phyloP scores from a whole-genome alignment of 768 basidiomycete genomes.

The Tephrocybe sp. region DNA sequence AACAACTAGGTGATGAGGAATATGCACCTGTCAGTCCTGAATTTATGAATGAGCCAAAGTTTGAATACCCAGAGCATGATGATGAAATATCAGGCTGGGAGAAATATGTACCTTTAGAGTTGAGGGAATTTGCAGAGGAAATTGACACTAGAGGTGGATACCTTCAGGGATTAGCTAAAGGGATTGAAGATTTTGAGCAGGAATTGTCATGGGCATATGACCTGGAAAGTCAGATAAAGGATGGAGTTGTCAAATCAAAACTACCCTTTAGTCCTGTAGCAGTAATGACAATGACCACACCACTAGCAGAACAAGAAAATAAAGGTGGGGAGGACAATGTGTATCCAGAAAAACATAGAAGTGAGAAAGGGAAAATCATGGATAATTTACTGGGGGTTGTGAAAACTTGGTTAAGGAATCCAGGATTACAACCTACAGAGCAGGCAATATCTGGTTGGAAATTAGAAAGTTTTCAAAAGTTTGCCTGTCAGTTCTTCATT shows the following conservation, averaged over 20 bases:
- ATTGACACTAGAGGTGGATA: background rate
- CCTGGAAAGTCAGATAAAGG: background rate
- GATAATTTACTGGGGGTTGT: background rate
- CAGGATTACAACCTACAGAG: too few relatives aligned
- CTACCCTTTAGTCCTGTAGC: too few relatives aligned
- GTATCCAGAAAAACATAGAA: background rate
- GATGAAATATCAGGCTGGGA: background rate
- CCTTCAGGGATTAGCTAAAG: background rate
- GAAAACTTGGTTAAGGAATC: background rate
- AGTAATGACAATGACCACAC: background rate
- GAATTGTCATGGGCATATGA: background rate
- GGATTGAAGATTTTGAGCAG: background rate
- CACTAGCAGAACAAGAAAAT: background rate
- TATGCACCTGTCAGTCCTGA: background rate
- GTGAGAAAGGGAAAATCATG: background rate
- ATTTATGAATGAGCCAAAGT: background rate
- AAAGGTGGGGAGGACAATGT: background rate
- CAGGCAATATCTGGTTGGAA: background rate
- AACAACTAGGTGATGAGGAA: too few relatives aligned
- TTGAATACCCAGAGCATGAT: background rate
- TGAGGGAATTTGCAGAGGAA: background rate
- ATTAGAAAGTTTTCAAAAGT: background rate
- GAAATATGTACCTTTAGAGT: too few relatives aligned
- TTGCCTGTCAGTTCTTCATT: background rate
- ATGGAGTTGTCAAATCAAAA: too few relatives aligned